A percentile compares a stretch with the other conserved stretches of the same genome.
phyloP scores from a whole-genome alignment of 2,329 filamentous ascomycete genomes.

The Aspergillus caelatus region DNA sequence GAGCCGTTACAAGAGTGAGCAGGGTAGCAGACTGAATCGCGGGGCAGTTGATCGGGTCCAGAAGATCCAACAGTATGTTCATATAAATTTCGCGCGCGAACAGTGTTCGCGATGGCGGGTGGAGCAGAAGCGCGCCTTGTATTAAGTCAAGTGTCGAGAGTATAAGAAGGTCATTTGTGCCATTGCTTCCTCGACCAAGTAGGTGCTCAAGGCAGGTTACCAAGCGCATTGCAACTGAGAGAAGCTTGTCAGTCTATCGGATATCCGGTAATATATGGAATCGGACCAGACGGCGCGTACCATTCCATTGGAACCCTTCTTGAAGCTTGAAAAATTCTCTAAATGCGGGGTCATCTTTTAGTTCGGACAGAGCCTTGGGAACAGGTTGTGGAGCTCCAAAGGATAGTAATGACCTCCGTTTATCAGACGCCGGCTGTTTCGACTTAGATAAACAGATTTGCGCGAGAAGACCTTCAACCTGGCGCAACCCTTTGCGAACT shows the following conservation, averaged over 20 bases:
- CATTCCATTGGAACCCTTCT: constrained; percentile 97
- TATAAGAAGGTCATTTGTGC: constrained; percentile 85
- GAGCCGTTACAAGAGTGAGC: constrained; percentile 83
- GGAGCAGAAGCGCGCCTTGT: constrained; percentile 83
- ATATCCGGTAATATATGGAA: background rate
- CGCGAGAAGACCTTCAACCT: constrained; percentile 90
- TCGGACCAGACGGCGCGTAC: constrained; percentile 42
- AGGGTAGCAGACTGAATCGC: constrained; percentile 89
- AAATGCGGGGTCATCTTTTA: constrained; percentile 84
- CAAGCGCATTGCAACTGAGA: constrained; percentile 74
- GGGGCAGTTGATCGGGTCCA: constrained; percentile 88
- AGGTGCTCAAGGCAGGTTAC: constrained; percentile 84
- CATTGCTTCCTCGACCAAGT: constrained; percentile 77
- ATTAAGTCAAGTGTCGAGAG: constrained; percentile 85
- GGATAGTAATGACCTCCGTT: constrained; percentile 46
- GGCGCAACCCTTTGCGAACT: constrained; percentile 88
- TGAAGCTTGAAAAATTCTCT: constrained; percentile 95
- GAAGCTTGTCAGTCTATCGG: constrained; percentile 8
- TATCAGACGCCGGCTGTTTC: constrained; percentile 42
- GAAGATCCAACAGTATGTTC: constrained; percentile 93
- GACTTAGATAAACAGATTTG: constrained; percentile 81
- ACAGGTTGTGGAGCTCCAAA: constrained; percentile 45
- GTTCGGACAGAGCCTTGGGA: constrained; percentile 67
- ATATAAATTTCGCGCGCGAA: constrained; percentile 91
- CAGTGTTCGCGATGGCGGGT: constrained; percentile 83